phyloP scores from a whole-genome alignment of 768 basidiomycete genomes.

The Stropharia rugosoannulata region DNA sequence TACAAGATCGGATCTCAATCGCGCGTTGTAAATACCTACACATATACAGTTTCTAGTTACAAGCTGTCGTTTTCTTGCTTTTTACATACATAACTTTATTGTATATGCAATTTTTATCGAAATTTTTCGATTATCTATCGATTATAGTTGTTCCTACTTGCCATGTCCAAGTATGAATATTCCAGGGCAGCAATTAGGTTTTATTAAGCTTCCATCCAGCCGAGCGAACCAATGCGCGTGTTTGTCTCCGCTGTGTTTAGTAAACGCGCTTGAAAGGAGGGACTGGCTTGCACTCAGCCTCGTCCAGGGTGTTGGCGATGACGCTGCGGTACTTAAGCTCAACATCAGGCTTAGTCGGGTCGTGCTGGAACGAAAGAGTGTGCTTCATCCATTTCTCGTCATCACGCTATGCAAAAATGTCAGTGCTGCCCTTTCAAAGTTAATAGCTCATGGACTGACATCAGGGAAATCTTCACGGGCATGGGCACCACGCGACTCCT shows the following conservation, averaged over 20 bases:
- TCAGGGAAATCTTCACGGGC: slow-evolving; percentile 99
- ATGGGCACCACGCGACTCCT: slow-evolving; percentile 98
- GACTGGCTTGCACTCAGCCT: slow-evolving; percentile 94
- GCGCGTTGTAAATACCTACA: slow-evolving; percentile 26
- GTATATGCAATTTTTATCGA: slow-evolving; percentile 8
- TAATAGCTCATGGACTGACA: slow-evolving; percentile 36
- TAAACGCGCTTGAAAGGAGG: slow-evolving; percentile 98
- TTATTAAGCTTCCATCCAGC: slow-evolving; percentile 7
- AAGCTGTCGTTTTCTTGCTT: slow-evolving; percentile 1
- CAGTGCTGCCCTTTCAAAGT: neutral
- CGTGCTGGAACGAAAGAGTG: slow-evolving; percentile 89
- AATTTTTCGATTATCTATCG: slow-evolving; percentile 10
- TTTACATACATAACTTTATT: slow-evolving; percentile 11
- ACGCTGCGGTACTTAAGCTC: slow-evolving; percentile 88
- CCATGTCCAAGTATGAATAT: slow-evolving; percentile 12
- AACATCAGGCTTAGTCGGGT: slow-evolving; percentile 76
- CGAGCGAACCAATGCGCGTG: slow-evolving; percentile 7
- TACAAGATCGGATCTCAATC: slow-evolving; percentile 48
- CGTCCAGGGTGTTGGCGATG: slow-evolving; percentile 85
- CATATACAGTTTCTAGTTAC: too few relatives aligned
- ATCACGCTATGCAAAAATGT: slow-evolving; percentile 63
- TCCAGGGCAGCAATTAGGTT: slow-evolving; percentile 6
- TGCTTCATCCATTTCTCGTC: slow-evolving; percentile 95
- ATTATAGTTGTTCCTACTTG: neutral
- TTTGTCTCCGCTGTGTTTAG: slow-evolving; percentile 33